Base-by-base conservation (phyloP, 2,329 filamentous ascomycete species). In the Chaetomium sp. region DNA sequence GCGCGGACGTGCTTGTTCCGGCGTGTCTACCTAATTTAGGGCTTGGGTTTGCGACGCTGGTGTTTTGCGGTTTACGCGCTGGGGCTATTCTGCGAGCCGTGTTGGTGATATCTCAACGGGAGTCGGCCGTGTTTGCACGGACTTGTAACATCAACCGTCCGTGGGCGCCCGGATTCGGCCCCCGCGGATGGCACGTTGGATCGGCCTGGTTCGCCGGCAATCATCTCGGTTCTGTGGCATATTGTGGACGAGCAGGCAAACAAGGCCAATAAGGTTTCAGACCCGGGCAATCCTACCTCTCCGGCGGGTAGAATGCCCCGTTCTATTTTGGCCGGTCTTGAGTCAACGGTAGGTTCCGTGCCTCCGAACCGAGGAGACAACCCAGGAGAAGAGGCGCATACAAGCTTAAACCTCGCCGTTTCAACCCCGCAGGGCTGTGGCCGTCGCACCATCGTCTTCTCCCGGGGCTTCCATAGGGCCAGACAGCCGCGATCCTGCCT, bases 341-440 rank as follows among this genome's bases (percentile, higher is more conserved):
- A 42, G 6, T 27, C 27, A 53, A 53, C 13, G 25, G n/a, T n/a
- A n/a, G n/a, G 29, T 53, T 27, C 50, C 27, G 45, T n/a, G 38
- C 45, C 45, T 47, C 45, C 45, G n/a, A n/a, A 9, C 45, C 7
- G 45, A 23, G n/a, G 38, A 42, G n/a, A n/a, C 38, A 42, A 42
- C 16, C 13, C 16, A 7, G 38, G 16, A 16, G 16, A 16, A 42
- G 45, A 9, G 45, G 45, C 45, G 45, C 6, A 47, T 9, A 47
- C 45, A 47, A 47, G 45, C 45, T 47, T 47, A 47, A n/a, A 47
- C 45, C n/a, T 27, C n/a, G 51, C 51, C 31, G 51, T 55, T 55
- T 55, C 51, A 55, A 33, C 51, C 31, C 27, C 51, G 27, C 21
- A 53, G 23, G 50, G 21, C 50, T 53, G 25, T 4, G 49, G 49